phyloP scores from a whole-genome alignment of 495 filamentous ascomycete species.

The Hyaloscypha finlandica region DNA sequence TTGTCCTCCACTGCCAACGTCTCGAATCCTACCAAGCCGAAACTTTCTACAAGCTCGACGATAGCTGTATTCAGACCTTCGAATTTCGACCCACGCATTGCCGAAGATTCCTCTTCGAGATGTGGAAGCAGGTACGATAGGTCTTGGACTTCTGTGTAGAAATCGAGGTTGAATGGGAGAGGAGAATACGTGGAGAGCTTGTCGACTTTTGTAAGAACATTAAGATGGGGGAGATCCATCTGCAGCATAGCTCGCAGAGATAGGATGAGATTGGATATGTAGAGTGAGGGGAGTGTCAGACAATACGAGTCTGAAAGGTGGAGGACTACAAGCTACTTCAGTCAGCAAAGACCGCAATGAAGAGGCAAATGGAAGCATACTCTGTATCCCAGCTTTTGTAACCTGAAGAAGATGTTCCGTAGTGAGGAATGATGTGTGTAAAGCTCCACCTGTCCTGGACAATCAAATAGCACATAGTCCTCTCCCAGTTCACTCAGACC shows the following conservation, averaged over 20 bases:
- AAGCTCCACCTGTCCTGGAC: slow-evolving; percentile 93
- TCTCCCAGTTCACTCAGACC: slow-evolving; percentile 76
- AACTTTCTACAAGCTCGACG: slow-evolving; percentile 82
- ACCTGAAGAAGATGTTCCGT: slow-evolving; percentile 83
- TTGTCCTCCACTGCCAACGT: slow-evolving; percentile 96
- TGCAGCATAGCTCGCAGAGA: slow-evolving; percentile 95
- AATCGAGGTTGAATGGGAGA: slow-evolving; percentile 91
- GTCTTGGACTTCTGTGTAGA: slow-evolving; percentile 97
- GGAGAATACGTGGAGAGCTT: slow-evolving; percentile 75
- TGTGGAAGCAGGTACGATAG: slow-evolving; percentile 79
- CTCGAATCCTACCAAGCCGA: slow-evolving; percentile 86
- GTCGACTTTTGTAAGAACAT: slow-evolving; percentile 97
- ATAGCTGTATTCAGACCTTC: slow-evolving; percentile 82
- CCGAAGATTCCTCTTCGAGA: slow-evolving; percentile 60
- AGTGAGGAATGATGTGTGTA: slow-evolving; percentile 92
- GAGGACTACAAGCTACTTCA: slow-evolving; percentile 76
- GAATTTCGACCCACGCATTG: slow-evolving; percentile 70
- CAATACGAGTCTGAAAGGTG: slow-evolving; percentile 91
- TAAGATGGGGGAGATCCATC: slow-evolving; percentile 92
- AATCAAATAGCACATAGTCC: slow-evolving; percentile 94
- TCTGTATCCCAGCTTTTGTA: slow-evolving; percentile 91
- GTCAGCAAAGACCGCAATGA: slow-evolving; percentile 26
- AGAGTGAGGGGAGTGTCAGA: slow-evolving; percentile 87
- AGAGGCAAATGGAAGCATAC: slow-evolving; percentile 50
- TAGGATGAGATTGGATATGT: slow-evolving; percentile 89